Evolutionary conservation across 108 stramenopile genomes (phyloP).

Genomic region (Skeletonema potamos): DNA sequence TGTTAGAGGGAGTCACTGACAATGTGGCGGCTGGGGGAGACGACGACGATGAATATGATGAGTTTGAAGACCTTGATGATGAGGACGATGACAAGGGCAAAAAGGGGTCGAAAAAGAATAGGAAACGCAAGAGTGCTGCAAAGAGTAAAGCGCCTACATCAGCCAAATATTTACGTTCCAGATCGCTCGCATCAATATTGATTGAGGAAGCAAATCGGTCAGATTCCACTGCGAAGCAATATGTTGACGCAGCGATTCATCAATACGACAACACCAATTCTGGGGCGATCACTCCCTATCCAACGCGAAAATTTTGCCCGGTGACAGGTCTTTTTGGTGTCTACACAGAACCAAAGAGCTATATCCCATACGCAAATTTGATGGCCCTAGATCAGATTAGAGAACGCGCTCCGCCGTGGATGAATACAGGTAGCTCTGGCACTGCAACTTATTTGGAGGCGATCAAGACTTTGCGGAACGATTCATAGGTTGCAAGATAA

Average conservation of each 20-base stretch:
- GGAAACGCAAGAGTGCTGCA: slow-evolving; percentile 17
- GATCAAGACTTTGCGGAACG: slow-evolving; percentile 31
- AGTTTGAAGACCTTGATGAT: slow-evolving; percentile 71
- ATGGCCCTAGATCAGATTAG: slow-evolving; percentile 81
- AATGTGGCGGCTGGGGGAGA: slow-evolving; percentile 39
- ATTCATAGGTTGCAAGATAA: background rate
- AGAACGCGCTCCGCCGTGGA: slow-evolving; percentile 88
- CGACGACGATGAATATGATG: slow-evolving; percentile 84
- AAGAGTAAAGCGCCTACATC: slow-evolving; percentile 9
- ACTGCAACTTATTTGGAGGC: slow-evolving; percentile 45
- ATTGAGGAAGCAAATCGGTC: slow-evolving; percentile 73
- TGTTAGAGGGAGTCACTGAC: slow-evolving; percentile 69
- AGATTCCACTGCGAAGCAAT: slow-evolving; percentile 66
- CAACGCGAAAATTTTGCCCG: slow-evolving; percentile 77
- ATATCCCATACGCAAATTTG: slow-evolving; percentile 77
- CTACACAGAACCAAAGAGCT: slow-evolving; percentile 79
- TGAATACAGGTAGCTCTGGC: slow-evolving; percentile 32
- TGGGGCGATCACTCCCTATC: slow-evolving; percentile 24
- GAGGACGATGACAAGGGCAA: slow-evolving; percentile 2
- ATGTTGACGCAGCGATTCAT: slow-evolving; percentile 64
- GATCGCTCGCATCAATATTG: slow-evolving; percentile 76
- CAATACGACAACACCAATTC: background rate
- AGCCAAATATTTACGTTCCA: slow-evolving; percentile 77
- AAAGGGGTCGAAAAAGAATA: slow-evolving; percentile 26
- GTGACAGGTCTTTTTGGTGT: slow-evolving; percentile 75